These are phyloP conservation scores for Lactifluus hygrophoroides DNA, from an alignment of 768 basidiomycete species.

Conservation along the genomic window DNA sequence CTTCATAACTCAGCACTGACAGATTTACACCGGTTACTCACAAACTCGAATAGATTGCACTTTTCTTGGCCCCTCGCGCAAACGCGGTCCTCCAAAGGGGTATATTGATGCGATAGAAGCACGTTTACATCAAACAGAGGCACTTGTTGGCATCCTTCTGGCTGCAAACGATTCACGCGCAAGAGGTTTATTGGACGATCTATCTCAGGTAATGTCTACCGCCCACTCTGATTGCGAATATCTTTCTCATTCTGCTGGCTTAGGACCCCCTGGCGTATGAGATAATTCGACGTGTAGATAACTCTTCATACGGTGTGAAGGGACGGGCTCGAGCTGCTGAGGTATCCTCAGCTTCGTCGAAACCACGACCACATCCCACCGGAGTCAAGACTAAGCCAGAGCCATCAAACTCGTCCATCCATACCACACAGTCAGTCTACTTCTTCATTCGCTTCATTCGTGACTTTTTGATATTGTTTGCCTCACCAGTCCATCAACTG, in stretches of 20 bases:
- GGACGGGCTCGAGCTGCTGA: slow-evolving; percentile 47
- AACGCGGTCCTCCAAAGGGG: slow-evolving; percentile 85
- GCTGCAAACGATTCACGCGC: slow-evolving; percentile 36
- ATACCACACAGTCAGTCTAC: slow-evolving; percentile 53
- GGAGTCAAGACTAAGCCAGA: slow-evolving; percentile 21
- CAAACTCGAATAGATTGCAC: slow-evolving; percentile 51
- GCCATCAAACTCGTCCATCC: slow-evolving; percentile 16
- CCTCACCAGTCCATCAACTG: slow-evolving; percentile 57
- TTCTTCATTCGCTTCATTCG: not conserved
- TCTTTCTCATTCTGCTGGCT: not conserved
- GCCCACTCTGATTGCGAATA: not conserved
- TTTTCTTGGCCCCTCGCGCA: slow-evolving; percentile 69
- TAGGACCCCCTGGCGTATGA: slow-evolving; percentile 74
- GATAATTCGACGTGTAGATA: slow-evolving; percentile 75
- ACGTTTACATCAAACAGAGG: slow-evolving; percentile 84
- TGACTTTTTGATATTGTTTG: not conserved
- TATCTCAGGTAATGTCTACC: slow-evolving; percentile 27
- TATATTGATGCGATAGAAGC: slow-evolving; percentile 95
- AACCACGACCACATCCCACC: slow-evolving; percentile 17
- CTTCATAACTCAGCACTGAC: slow-evolving; percentile 14
- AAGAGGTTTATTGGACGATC: slow-evolving; percentile 32
- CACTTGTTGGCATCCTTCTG: slow-evolving; percentile 74
- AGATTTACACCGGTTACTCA: slow-evolving; percentile 1
- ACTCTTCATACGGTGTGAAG: slow-evolving; percentile 67
- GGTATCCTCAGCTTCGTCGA: slow-evolving; percentile 22